phyloP scores from a whole-genome alignment of 495 filamentous ascomycete species.

The Penicillium coffeae region DNA sequence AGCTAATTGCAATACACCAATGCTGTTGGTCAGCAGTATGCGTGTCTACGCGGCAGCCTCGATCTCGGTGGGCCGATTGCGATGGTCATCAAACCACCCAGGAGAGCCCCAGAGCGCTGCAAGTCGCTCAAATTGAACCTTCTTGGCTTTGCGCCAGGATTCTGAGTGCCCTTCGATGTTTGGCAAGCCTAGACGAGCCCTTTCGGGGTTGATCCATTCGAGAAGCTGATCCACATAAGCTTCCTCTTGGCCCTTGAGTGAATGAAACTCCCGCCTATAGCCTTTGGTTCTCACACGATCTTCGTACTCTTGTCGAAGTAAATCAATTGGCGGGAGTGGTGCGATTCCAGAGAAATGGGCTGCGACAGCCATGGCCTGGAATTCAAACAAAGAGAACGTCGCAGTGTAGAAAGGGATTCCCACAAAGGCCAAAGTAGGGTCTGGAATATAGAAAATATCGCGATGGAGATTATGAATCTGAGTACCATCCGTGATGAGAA shows the following conservation, averaged over 20 bases:
- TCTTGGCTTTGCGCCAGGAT: constrained; percentile 38
- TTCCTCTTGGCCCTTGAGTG: constrained; percentile 49
- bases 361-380: constrained; percentile 58
- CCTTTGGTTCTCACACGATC: constrained; percentile 42
- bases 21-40: neutral
- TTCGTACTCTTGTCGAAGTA: constrained; percentile 52
- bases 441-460: constrained; percentile 64
- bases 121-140: constrained; percentile 24
- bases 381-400: constrained; percentile 63
- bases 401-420: constrained; percentile 58
- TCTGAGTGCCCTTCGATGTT: constrained; percentile 43
- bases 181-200: constrained; percentile 22
- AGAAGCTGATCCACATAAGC: constrained; percentile 53
- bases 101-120: constrained; percentile 9
- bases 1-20: neutral
- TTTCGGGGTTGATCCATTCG: constrained; percentile 48
- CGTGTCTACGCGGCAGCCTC: constrained; percentile 3
- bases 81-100: constrained; percentile 1
- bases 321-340: constrained; percentile 40
- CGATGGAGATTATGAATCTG: constrained; percentile 66
- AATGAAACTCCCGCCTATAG: constrained; percentile 51
- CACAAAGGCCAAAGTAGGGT: constrained; percentile 58
- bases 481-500: constrained; percentile 59
- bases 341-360: constrained; percentile 53
- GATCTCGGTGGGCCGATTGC: constrained; percentile 4